Percentiles rank a stretch among this genome's conserved stretches.
These are phyloP conservation scores for Daldinia sp. DNA, from an alignment of 2,329 filamentous ascomycete species.

Conservation along the genomic window DNA sequence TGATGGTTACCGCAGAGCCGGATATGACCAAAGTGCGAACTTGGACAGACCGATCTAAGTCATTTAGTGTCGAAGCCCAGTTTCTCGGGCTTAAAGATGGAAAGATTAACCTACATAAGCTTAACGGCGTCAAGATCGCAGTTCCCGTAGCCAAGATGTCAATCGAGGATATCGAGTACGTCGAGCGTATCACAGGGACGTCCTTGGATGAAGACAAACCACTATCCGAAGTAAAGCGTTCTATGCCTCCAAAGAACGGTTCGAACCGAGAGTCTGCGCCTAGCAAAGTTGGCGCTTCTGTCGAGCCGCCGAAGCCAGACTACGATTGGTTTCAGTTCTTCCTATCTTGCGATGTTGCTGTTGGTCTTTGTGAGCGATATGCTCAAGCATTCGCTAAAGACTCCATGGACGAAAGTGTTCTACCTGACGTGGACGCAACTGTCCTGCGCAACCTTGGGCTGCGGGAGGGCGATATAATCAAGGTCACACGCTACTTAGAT, in stretches of 20 bases:
- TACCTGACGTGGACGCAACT: conserved; percentile 87
- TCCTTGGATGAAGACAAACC: conserved; percentile 96
- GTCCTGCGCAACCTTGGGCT: conserved; percentile 90
- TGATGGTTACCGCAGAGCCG: conserved; percentile 69
- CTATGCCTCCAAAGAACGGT: conserved; percentile 54
- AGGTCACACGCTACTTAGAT: conserved; percentile 91
- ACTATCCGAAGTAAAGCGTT: conserved; percentile 81
- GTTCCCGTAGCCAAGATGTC: conserved; percentile 98
- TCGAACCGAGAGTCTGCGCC: conserved; percentile 48
- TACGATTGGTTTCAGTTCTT: conserved; percentile 99
- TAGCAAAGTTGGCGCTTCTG: conserved; percentile 67
- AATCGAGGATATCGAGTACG: conserved; percentile 91
- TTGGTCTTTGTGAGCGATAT: conserved; percentile 94
- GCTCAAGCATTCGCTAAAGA: conserved; percentile 89
- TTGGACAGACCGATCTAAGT: conserved; percentile 95
- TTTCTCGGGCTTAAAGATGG: conserved; percentile 95
- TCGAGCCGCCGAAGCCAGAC: conserved; percentile 74
- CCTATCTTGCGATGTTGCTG: conserved; percentile 88
- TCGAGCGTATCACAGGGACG: conserved; percentile 86
- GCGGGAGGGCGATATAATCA: conserved; percentile 95
- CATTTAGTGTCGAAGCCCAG: conserved; percentile 97
- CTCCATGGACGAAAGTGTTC: conserved; percentile 93
- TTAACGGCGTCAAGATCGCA: conserved; percentile 98
- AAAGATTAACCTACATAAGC: conserved; percentile 97
- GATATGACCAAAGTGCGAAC: conserved; percentile 85